Evolutionary conservation across 768 basidiomycete species (phyloP), one percentile per base, ranked within the genome.

Genomic region (Amyloporia xantha): DNA sequence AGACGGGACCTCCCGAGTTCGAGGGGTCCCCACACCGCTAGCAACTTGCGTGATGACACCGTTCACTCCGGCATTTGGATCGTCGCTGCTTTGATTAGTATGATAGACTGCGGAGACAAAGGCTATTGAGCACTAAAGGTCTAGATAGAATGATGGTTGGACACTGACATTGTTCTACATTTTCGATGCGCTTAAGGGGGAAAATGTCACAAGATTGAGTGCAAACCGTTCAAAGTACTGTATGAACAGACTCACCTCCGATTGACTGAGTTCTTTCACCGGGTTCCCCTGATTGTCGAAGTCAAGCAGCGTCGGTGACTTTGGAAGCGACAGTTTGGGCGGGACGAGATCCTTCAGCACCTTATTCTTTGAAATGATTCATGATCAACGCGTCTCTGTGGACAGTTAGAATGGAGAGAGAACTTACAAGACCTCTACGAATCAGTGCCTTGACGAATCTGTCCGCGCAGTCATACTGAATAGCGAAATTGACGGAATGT

Each of bases 341-440:
- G 13, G 15, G 10, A 19, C 20, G 5, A n/a, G 42, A 5, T 47
- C 17, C 17, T 30, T 44, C 20, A 56, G 15, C 11, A 44, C 12
- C 15, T 49, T 11, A 4, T 17, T 20, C 39, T 6, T 25, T 13
- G 5, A 2, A 21, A 6, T 20, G 42, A 19, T 11, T 21, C 20
- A 28, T 23, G 2, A 45, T 21, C 4, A 2, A 6, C 17, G 33
- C n/a, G n/a, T n/a, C n/a, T n/a, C n/a, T n/a, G n/a, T n/a, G n/a
- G 15, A 33, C 15, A 33, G 15, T 33, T 7, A 7, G 30, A 33
- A 33, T 33, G 7, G 30, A 33, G 7, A 9, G n/a, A 23, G 40
- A 26, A 51, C 71, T 57, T 45, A 81, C 82, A 62, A 82, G 58
- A 44, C 69, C 69, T 39, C 82, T 70, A 46, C 65, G 62, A 33